Evolutionary conservation across 2,329 filamentous ascomycete species (phyloP).

Genomic region (Pseudogymnoascus sp.): DNA sequence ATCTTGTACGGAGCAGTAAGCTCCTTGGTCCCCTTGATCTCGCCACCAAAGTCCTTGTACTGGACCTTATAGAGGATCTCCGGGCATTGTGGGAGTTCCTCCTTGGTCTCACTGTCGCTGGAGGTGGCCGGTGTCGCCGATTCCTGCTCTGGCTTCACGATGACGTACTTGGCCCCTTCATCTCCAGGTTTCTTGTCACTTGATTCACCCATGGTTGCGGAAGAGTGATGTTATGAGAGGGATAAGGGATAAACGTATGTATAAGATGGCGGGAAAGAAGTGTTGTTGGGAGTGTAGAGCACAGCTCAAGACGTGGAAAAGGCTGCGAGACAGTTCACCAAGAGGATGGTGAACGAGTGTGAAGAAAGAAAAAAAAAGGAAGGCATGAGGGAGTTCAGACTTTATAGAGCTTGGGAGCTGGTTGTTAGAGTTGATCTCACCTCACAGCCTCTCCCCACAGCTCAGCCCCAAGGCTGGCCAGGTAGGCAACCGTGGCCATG

Average conservation of each 20-base stretch:
- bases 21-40: slow-evolving; percentile 18
- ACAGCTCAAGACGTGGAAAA: slow-evolving; percentile 2
- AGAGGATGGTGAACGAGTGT: not conserved
- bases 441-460: not conserved
- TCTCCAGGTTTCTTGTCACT: slow-evolving; percentile 6
- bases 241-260: not conserved
- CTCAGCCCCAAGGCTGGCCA: slow-evolving; percentile 6
- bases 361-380: not conserved
- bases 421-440: not conserved
- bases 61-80: slow-evolving; percentile 19
- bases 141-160: slow-evolving; percentile 15
- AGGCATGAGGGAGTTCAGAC: not conserved
- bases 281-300: not conserved
- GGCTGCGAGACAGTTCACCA: not conserved
- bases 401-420: not conserved
- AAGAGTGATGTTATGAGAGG: not conserved
- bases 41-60: slow-evolving; percentile 17
- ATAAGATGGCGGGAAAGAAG: not conserved
- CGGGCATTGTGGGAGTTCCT: slow-evolving; percentile 14
- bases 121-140: slow-evolving; percentile 9
- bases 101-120: slow-evolving; percentile 13
- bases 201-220: slow-evolving; percentile 11
- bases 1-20: slow-evolving; percentile 18
- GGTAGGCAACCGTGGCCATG: slow-evolving; percentile 1
- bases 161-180: slow-evolving; percentile 15